A percentile compares a stretch with the other conserved stretches of the same genome.
Conservation (phyloP, 2,329 filamentous ascomycete species). For the Fonsecaea monophora region DNA sequence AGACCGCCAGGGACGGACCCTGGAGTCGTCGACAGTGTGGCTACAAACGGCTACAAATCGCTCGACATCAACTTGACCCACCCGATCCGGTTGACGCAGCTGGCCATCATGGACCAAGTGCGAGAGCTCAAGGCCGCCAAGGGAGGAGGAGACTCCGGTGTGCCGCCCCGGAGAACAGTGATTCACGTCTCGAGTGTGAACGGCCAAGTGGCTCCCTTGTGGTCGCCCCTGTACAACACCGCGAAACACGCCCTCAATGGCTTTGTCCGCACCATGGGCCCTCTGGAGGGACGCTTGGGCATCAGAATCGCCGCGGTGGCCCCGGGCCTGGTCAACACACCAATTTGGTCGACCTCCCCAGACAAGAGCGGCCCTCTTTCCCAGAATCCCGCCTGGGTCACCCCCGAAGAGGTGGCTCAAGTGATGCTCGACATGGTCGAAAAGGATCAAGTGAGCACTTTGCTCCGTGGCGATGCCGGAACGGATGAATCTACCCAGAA, state of each 20-base stretch:
- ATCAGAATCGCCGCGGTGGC: constrained; percentile 67
- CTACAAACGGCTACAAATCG: constrained; percentile 47
- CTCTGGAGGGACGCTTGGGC: constrained; percentile 58
- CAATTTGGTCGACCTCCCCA: constrained; percentile 66
- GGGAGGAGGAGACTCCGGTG: not conserved
- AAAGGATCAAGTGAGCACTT: constrained; percentile 46
- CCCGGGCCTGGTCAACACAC: constrained; percentile 66
- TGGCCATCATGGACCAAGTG: constrained; percentile 57
- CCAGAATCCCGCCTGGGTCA: constrained; percentile 55
- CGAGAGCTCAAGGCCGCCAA: constrained; percentile 35
- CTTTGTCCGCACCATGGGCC: constrained; percentile 57
- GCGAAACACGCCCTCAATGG: constrained; percentile 58
- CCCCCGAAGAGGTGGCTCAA: constrained; percentile 64
- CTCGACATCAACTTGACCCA: constrained; percentile 56
- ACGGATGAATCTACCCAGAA: not conserved
- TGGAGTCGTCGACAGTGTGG: constrained; percentile 41
- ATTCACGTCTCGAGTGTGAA: constrained; percentile 57
- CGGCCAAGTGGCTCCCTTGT: constrained; percentile 49
- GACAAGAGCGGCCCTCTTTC: constrained; percentile 58
- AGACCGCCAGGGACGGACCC: constrained; percentile 50
- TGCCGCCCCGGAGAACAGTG: constrained; percentile 45
- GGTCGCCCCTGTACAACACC: constrained; percentile 55
- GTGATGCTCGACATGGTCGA: constrained; percentile 63
- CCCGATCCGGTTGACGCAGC: constrained; percentile 57
- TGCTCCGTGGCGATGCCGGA: constrained; percentile 34